Base-by-base conservation (phyloP, 768 basidiomycete species). In the Boletus bicolor region DNA sequence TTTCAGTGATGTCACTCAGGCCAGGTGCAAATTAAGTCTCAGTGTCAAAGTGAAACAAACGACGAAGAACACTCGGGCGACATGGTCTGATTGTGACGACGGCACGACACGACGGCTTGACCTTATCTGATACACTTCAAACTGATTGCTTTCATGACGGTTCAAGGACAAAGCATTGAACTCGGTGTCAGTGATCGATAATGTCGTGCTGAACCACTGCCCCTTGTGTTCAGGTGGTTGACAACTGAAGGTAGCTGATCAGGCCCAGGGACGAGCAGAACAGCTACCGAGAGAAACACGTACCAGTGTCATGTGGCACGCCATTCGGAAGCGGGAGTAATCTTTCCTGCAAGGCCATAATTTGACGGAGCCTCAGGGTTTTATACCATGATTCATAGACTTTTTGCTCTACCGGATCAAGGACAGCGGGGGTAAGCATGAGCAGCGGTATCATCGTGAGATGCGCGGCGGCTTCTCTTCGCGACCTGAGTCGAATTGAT, bases 381-480 rank as follows among this genome's bases (percentile, higher is more conserved):
- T 28, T 4, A 28, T 28, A 28, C 28, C 6, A 28, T 28, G 28
- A 28, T 28, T 41, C 32, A 11, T 36, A 4, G 14, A n/a, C 21
- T 14, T 8, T n/a, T 32, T 24, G 30, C 30, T 51, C 19, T 36
- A 30, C 48, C 36, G 55, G 55, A 56, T 44, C 46, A 37, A 19
- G 34, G 3, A n/a, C 19, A 14, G 21, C 14, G 28, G 28, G 28
- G 28, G 19, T 24, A 42, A 24, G 21, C 24, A 44, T 24, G 15
- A 10, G n/a, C 28, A 15, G 35, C 26, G 28, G 34, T 35, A 17
- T 17, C 17, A 17, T 17, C 21, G 11, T 17, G 24, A 19, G n/a
- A 24, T 30, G 48, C 2, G 30, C 26, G 26, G 6, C 7, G 10
- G 11, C 62, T 63, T 63, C 64, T 51, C 56, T 64, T 58, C 49